Base-by-base conservation (phyloP, 1,284 basidiomycete genomes). In the Boletellus sp. region DNA sequence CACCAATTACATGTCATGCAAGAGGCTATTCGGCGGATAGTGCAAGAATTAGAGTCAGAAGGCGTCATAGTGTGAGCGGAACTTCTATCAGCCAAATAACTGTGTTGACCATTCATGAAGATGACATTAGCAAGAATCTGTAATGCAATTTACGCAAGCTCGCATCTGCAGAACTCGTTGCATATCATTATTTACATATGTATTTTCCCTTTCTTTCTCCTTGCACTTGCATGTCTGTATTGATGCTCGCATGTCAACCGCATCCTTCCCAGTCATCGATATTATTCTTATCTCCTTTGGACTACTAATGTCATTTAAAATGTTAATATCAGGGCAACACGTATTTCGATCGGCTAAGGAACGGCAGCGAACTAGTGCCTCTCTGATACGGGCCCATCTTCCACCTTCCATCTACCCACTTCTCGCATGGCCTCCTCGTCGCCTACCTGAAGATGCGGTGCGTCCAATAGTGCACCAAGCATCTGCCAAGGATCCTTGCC, bases 401-500 rank as follows among this genome's bases (percentile, higher is more conserved):
- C 86, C 19, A 91, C 82, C 42, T 78, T 82, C 94, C 94, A 97
- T 46, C 76, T 74, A 0, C 96, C 96, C 1, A 99, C 93, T 56
- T 88, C 79, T 39, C 82, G 76, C 95, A 98, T 97, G 0, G 93
- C 91, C 38, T 79, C 74, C 33, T 81, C 78, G 61, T 93, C 91
- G 0, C 95, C 95, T 4, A 61, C 71, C 42, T 75, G 76, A 32
- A 95, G 66, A 44, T 78, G 74, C 0, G 87, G 85, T 0, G 81
- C 76, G 33, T 79, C 73, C 6, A 98, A 71, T 33, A 97, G 66
- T 1, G 76, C 74, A n/a, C 86, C 83, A 0, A 98, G 82, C 90
- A 97, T 94, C 58, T 79, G 74, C 96, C 96, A 99, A 0, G 96
- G 93, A 62, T 98, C 92, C 64, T 81, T 89, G 0, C 91, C 93